Evolutionary conservation across 1,284 basidiomycete genomes (phyloP), one percentile per base, ranked within the genome.

Genomic region (Inonotus obliquus): DNA sequence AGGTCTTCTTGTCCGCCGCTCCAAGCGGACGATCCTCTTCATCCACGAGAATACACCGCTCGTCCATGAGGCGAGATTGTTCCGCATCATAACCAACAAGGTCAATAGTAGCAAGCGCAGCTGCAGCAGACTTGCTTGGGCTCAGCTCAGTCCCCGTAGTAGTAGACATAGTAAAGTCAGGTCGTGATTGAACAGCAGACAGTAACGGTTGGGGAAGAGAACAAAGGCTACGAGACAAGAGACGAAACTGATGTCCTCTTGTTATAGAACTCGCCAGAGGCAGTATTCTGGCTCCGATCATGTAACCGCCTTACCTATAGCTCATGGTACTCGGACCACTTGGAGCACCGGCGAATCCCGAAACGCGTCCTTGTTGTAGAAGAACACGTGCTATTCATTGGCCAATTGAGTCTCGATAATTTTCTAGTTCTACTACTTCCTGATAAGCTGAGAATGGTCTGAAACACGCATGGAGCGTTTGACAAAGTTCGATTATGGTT

Each of bases 1-100:
- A 99, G 53, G 92, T 95, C 79, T 99, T 99, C 81, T 99, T 99
- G 75, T 94, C 92, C 64, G 90, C 86, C 61, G 96, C 94, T 49
- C 96, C 96, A 63, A 96, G 89, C 2, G 89, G 86, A 58, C 82
- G 82, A 73, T 98, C 96, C 62, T 98, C 77, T 69, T 94, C 88
- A 71, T 96, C 92, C 37, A 98, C 91, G 48, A 99, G 83, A 72
- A 99, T 99, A 72, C 97, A 97, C 63, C 93, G 81, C 76, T 99
- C 97, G 69, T 97, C 94, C 97, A 99, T 99, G 64, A 99, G 81
- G 64, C 90, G 84, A 52, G 87, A 86, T 70, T 93, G 91, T 69
- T 91, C 88, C 2, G 86, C 77, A 69, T 93, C 91, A 79, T 93
- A 93, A 61, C 69, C 79, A n/a, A 80, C 82, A 53, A 93, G 76